Evolutionary conservation across 2,329 filamentous ascomycete species (phyloP).

Genomic region (Fusarium nanum): DNA sequence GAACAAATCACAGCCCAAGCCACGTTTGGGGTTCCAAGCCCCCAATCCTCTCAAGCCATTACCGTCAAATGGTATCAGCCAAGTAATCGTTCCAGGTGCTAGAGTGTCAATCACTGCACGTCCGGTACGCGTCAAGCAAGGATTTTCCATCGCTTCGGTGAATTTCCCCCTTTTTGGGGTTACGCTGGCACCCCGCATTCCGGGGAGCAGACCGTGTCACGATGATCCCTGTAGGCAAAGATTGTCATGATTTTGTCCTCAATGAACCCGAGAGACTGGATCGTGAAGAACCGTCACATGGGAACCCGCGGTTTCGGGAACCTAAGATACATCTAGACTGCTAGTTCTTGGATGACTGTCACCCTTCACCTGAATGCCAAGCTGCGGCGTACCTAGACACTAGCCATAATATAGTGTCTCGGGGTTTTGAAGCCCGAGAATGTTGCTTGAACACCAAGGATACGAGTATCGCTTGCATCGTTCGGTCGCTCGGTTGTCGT

Average conservation of each 20-base stretch:
- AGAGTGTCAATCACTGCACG: neutral
- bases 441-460: rapidly evolving
- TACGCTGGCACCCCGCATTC: conserved; percentile 4
- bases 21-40: conserved; percentile 24
- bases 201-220: neutral
- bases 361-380: neutral
- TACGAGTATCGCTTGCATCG: neutral
- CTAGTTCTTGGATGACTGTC: neutral
- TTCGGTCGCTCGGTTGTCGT: neutral
- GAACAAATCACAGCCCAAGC: neutral
- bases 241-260: neutral
- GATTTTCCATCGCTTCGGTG: neutral
- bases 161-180: neutral
- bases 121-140: neutral
- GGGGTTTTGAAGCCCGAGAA: neutral
- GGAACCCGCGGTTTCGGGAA: neutral
- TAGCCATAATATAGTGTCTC: neutral
- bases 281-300: neutral
- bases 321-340: neutral
- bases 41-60: conserved; percentile 11
- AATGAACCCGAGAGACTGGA: neutral
- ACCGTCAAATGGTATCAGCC: conserved; percentile 1
- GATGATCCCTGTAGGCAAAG: neutral
- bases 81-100: neutral
- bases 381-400: too few species aligned